These are phyloP conservation scores for Chrysosphaeria jannelii DNA, from an alignment of 2,329 filamentous ascomycete genomes.

Conservation along the genomic window DNA sequence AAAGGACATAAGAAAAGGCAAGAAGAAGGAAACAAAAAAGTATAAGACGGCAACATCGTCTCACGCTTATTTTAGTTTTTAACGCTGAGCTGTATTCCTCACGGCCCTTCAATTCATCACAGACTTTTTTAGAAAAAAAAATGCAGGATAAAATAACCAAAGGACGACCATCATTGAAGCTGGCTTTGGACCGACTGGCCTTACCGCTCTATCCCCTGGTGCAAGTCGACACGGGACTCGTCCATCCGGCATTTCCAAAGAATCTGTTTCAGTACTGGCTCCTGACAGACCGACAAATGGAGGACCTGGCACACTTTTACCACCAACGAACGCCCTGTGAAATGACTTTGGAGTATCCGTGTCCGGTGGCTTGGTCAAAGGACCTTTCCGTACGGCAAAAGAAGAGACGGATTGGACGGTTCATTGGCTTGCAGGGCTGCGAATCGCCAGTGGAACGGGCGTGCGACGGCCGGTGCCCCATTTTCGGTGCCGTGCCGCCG, in stretches of 20 bases:
- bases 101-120: too few species aligned
- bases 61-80: too few species aligned
- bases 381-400: conserved; percentile 29
- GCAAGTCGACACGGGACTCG: conserved; percentile 25
- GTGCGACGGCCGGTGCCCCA: too few species aligned
- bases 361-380: conserved; percentile 30
- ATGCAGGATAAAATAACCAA: too few species aligned
- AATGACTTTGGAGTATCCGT: conserved; percentile 32
- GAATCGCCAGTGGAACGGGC: conserved; percentile 9
- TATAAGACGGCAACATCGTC: too few species aligned
- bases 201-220: conserved; percentile 36
- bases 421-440: conserved; percentile 37
- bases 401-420: conserved; percentile 38
- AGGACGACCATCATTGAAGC: too few species aligned
- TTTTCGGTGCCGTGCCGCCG: too few species aligned
- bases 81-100: too few species aligned
- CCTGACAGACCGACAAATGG: conserved; percentile 38
- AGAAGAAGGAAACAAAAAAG: too few species aligned
- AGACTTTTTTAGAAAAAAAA: too few species aligned
- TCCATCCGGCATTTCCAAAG: conserved; percentile 32
- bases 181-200: too few species aligned
- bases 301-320: conserved; percentile 40
- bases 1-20: too few species aligned
- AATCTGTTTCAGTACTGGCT: conserved; percentile 45
- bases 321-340: conserved; percentile 30